Evolutionary conservation across 106 monocot species (phyloP), one percentile per base, ranked within the genome.

Genomic region (Alisma plantagoaquatica): DNA sequence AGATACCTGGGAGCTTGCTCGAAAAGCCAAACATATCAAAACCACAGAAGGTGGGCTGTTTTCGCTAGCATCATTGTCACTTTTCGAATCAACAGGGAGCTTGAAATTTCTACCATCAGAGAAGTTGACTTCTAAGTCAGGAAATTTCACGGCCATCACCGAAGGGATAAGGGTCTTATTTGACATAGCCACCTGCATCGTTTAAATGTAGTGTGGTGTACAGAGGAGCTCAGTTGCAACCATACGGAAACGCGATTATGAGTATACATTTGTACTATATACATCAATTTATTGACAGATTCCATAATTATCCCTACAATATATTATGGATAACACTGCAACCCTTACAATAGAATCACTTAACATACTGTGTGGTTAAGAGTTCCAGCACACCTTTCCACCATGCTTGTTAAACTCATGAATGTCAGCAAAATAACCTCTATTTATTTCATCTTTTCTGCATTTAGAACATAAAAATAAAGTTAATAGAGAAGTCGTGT

Each of bases 1-100:
- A 5, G 69, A 51, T 51, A 88, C 94, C 83, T 84, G 84, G 38
- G 94, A 96, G 65, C 78, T 96, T 65, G 94, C 88, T 17, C 94
- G 84, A 62, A 96, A 96, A 9, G 94, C 88, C 54, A 96, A 75
- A 49, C 88, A 84, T 51, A 88, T 29, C 49, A 96, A 70, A 48
- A 81, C 63, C 23, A 65, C 80, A 53, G 27, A 42, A 51, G 83
- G 70, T n/a, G n/a, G n/a, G n/a, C n/a, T n/a, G n/a, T n/a, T n/a
- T n/a, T n/a, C n/a, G 63, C 30, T 42, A 31, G 51, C 17, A 15
- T 41, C 49, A 59, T 38, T 29, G 30, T 25, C 54, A 66, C 55
- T 64, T 47, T 72, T 24, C 30, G 30, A 64, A 49, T 16, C 25
- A 46, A 80, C 17, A 3, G 88, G 94, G 47, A 96, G 60, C 31